A percentile compares a stretch with the other conserved stretches of the same genome.
Evolutionary conservation across 345 rosid genomes (phyloP).

Genomic region (Geranium brycei): DNA sequence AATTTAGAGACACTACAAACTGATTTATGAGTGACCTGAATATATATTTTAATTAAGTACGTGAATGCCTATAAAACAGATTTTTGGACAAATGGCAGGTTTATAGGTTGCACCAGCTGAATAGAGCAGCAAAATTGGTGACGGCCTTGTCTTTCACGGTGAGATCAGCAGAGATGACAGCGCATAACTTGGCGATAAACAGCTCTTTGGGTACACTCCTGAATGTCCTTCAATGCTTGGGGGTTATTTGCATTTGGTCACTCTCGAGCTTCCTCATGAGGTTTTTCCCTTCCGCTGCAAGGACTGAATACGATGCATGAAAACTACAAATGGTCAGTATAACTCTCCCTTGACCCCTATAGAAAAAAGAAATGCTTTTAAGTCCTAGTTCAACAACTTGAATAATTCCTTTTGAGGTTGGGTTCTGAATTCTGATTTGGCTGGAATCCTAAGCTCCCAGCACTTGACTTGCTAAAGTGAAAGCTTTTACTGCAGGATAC

Average conservation of each 20-base stretch:
- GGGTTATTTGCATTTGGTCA: conserved; percentile 86
- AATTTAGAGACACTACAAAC: background rate
- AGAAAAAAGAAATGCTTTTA: background rate
- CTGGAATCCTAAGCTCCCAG: conserved; percentile 1
- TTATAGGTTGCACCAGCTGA: conserved; percentile 89
- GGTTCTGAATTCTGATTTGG: background rate
- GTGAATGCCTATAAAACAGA: background rate
- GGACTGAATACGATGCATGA: conserved; percentile 10
- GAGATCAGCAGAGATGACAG: conserved; percentile 76
- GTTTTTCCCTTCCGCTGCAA: conserved; percentile 34
- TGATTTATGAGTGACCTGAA: background rate
- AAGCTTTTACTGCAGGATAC: conserved; percentile 11
- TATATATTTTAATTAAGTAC: background rate
- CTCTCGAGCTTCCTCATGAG: conserved; percentile 88
- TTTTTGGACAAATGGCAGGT: conserved; percentile 34
- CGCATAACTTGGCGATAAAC: conserved; percentile 80
- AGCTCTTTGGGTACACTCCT: conserved; percentile 66
- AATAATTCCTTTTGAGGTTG: too few relatives aligned
- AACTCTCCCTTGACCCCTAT: background rate
- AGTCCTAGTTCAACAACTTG: background rate
- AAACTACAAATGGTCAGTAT: background rate
- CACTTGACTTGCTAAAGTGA: conserved; percentile 5
- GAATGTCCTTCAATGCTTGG: conserved; percentile 81
- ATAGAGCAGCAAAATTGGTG: conserved; percentile 89
- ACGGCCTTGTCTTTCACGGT: conserved; percentile 86